Conservation (phyloP, 2,329 filamentous ascomycete species). For the Pestalotiopsis sp. region DNA sequence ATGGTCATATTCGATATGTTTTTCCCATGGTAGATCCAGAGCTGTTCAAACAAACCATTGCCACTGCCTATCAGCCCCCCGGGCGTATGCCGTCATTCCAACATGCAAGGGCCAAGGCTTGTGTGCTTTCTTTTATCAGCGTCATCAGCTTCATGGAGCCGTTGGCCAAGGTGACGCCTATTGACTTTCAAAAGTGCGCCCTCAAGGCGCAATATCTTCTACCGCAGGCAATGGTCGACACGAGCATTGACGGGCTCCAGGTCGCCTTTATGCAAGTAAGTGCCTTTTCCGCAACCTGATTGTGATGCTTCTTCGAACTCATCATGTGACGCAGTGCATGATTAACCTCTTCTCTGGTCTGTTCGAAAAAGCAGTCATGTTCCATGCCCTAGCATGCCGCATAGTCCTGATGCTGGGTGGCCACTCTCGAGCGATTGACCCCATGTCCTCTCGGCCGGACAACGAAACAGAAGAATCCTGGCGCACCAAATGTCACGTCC, state of each 20-base stretch:
- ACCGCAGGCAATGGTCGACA: slow-evolving; percentile 44
- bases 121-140: slow-evolving; percentile 51
- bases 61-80: slow-evolving; percentile 43
- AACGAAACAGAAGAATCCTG: slow-evolving; percentile 17
- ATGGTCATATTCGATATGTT: slow-evolving; percentile 41
- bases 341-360: slow-evolving; percentile 49
- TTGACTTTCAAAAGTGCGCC: slow-evolving; percentile 45
- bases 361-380: slow-evolving; percentile 46
- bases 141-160: slow-evolving; percentile 33
- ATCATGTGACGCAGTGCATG: slow-evolving; percentile 32
- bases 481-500: slow-evolving; percentile 36
- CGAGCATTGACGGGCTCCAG: slow-evolving; percentile 47
- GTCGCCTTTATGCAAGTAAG: slow-evolving; percentile 51
- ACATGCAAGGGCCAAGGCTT: slow-evolving; percentile 43
- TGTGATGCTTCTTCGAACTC: not conserved
- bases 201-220: slow-evolving; percentile 45
- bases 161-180: slow-evolving; percentile 14
- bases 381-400: slow-evolving; percentile 47
- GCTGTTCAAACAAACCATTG: slow-evolving; percentile 49
- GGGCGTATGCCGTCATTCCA: slow-evolving; percentile 15
- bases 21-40: slow-evolving; percentile 53
- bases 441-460: not conserved
- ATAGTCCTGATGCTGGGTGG: slow-evolving; percentile 52
- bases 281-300: not conserved
- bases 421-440: slow-evolving; percentile 34